A percentile compares a stretch with the other conserved stretches of the same genome.
Conservation (phyloP, 176 grass and related monocot genomes). For the Oryza australiensis region DNA sequence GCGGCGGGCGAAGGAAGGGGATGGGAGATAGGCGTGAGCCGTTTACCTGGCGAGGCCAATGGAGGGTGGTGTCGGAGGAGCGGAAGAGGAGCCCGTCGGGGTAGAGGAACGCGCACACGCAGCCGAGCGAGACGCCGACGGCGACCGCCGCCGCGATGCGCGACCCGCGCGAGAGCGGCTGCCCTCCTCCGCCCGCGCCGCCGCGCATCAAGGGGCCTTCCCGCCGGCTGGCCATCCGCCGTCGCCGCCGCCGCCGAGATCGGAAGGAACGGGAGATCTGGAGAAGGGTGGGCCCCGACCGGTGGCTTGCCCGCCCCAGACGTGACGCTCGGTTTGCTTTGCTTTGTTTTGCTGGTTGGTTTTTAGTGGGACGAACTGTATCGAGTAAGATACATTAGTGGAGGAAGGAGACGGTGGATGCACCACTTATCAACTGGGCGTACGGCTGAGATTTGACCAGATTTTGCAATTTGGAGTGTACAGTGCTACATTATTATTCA, state of each 20-base stretch:
- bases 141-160: slow-evolving; percentile 72
- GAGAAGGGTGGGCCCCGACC: not conserved
- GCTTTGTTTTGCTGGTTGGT: not conserved
- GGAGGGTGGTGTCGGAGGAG: slow-evolving; percentile 36
- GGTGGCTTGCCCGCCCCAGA: not conserved
- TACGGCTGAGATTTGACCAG: not conserved
- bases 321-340: slow-evolving; percentile 31
- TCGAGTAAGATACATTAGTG: not conserved
- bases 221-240: slow-evolving; percentile 70
- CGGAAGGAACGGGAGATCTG: not conserved
- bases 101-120: slow-evolving; percentile 83
- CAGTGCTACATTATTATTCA: too few species aligned
- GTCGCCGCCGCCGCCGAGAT: slow-evolving; percentile 17
- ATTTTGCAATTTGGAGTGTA: not conserved
- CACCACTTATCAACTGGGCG: not conserved
- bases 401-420: not conserved
- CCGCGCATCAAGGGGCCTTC: slow-evolving; percentile 69
- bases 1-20: not conserved
- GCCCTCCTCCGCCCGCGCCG: slow-evolving; percentile 4
- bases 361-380: not conserved
- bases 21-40: not conserved
- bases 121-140: slow-evolving; percentile 74
- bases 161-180: slow-evolving; percentile 67
- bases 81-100: slow-evolving; percentile 77
- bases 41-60: slow-evolving; percentile 51